A percentile compares a stretch with the other conserved stretches of the same genome.
These are phyloP conservation scores for Penicillium verhagenii DNA, from an alignment of 495 filamentous ascomycete genomes.

Conservation along the genomic window DNA sequence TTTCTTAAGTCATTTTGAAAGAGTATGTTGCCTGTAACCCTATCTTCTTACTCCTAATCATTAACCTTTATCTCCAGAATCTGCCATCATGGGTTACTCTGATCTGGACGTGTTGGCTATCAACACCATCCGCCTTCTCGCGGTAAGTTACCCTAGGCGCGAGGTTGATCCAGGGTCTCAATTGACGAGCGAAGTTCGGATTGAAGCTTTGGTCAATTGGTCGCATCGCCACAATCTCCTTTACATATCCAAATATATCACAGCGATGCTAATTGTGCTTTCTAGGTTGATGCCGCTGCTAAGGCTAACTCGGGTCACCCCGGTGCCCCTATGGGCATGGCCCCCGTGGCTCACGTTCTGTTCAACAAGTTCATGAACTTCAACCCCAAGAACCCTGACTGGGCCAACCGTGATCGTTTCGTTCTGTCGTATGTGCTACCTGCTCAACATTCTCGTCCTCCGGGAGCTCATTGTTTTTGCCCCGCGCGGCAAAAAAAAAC, in stretches of 20 bases:
- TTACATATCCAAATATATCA: too few species aligned
- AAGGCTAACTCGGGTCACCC: slow-evolving; percentile 97
- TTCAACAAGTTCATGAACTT: slow-evolving; percentile 99
- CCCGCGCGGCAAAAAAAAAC: not conserved
- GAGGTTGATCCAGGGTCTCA: slow-evolving; percentile 1
- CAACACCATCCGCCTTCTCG: slow-evolving; percentile 95
- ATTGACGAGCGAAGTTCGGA: not conserved
- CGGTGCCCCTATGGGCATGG: slow-evolving; percentile 99
- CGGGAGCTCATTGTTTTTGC: not conserved
- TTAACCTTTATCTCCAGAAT: slow-evolving; percentile 25
- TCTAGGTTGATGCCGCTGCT: slow-evolving; percentile 93
- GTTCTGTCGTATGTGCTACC: slow-evolving; percentile 85
- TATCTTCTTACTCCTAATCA: slow-evolving; percentile 20
- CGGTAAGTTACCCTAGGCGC: slow-evolving; percentile 54
- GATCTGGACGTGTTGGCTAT: slow-evolving; percentile 85
- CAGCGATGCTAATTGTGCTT: slow-evolving; percentile 15
- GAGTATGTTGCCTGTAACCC: not conserved
- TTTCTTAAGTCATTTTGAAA: slow-evolving; percentile 17
- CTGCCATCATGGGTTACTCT: slow-evolving; percentile 80
- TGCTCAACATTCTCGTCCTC: not conserved
- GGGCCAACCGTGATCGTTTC: slow-evolving; percentile 96
- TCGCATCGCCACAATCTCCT: not conserved
- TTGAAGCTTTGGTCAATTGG: not conserved
- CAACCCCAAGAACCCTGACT: slow-evolving; percentile 98
- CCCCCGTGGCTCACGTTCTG: slow-evolving; percentile 93